Base-by-base conservation (phyloP, 495 filamentous ascomycete genomes). In the Xylaria palmicola region DNA sequence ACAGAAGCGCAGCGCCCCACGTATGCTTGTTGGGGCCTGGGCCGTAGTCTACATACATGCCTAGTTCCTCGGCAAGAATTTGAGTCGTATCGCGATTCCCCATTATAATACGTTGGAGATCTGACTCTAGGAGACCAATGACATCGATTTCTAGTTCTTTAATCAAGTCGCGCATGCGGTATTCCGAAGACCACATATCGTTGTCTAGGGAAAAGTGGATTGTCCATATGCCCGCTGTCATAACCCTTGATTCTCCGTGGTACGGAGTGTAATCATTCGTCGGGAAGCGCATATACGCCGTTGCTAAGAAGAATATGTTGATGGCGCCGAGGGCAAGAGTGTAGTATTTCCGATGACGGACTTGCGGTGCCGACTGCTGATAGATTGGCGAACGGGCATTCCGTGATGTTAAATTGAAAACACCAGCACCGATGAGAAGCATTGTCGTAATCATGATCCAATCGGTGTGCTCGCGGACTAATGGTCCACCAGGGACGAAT, bases 21-120 rank as follows among this genome's bases (percentile, higher is more conserved):
- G 95, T 99, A 79, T 99, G 95, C 77, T 98, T 98, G 83, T 99
- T 94, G 10, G 95, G 95, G 5, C 95, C 94, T 34, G 95, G 95
- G 32, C 95, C 95, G 68, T 92, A 97, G 75, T 99, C 95, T 20
- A 92, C 91, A 70, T 97, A 99, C 93, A 98, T 98, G 53, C 93
- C 95, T 27, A 99, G 79, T 49, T 98, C 93, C 68, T 97, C 94
- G 26, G 95, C 93, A 34, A 99, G 83, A 74, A 90, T 93, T 73
- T 98, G 94, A 13, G 95, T 97, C 49, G 90, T 88, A 73, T 99
- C 95, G 66, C 93, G 90, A 76, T 97, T 99, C 55, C 95, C 95
- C 95, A 99, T 99, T 79, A 99, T 98, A 75, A 99, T 94, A 62
- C 94, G 89, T 75, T 99, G 95, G 50, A 92, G 83, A 73, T 99